phyloP scores from a whole-genome alignment of 345 rosid species.

The Eutrema yunnanense region DNA sequence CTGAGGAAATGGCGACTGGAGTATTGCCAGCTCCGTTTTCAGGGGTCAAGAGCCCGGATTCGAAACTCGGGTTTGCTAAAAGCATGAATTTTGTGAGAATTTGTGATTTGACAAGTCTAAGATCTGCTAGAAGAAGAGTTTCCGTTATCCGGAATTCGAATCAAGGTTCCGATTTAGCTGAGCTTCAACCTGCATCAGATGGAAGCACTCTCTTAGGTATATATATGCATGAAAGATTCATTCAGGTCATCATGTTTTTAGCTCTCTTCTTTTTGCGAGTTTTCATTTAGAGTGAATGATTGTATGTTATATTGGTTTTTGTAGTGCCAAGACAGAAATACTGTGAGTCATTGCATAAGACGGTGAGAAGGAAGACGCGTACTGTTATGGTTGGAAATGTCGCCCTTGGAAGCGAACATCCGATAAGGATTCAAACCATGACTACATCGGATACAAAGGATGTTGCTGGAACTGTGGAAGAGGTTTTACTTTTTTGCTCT shows the following conservation, averaged over 20 bases:
- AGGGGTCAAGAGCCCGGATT: constrained; percentile 53
- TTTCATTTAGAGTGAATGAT: background rate
- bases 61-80: constrained; percentile 54
- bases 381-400: constrained; percentile 97
- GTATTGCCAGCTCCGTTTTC: constrained; percentile 58
- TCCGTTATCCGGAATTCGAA: constrained; percentile 59
- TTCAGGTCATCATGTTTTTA: background rate
- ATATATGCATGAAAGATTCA: background rate
- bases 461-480: constrained; percentile 84
- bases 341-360: constrained; percentile 82
- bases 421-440: constrained; percentile 93
- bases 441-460: constrained; percentile 90
- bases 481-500: constrained; percentile 41
- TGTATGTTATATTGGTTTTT: background rate
- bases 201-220: constrained; percentile 89
- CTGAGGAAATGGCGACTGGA: constrained; percentile 59
- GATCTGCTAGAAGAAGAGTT: constrained; percentile 42
- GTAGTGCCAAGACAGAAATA: constrained; percentile 93
- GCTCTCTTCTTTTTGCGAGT: background rate
- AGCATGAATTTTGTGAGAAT: constrained; percentile 60
- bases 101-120: constrained; percentile 49
- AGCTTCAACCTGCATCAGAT: constrained; percentile 78
- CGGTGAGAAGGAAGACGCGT: constrained; percentile 81
- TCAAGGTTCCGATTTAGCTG: constrained; percentile 52
- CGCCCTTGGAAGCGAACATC: constrained; percentile 89